Evolutionary conservation across 2,329 filamentous ascomycete species (phyloP).

Genomic region (Paraconiothyrium sp.): DNA sequence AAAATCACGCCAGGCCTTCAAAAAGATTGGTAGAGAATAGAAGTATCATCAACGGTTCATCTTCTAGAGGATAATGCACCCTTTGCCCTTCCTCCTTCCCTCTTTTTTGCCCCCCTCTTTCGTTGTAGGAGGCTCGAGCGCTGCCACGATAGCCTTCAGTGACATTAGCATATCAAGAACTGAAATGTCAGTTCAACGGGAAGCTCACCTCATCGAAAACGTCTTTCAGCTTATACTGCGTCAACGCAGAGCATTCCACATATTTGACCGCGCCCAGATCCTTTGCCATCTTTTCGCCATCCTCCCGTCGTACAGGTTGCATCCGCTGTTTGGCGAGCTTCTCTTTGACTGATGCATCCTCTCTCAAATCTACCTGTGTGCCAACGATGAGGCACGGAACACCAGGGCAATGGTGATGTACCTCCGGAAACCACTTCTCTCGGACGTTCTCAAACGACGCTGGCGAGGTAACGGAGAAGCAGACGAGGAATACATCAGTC

Average conservation of each 20-base stretch:
- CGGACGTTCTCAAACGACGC: constrained; percentile 99
- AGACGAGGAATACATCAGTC: constrained; percentile 98
- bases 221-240: constrained; percentile 98
- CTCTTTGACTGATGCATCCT: constrained; percentile 85
- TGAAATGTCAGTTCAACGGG: neutral
- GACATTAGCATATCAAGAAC: constrained; percentile 17
- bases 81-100: constrained; percentile 46
- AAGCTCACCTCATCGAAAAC: constrained; percentile 93
- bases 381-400: constrained; percentile 98
- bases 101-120: constrained; percentile 59
- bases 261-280: constrained; percentile 98
- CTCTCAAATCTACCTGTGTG: constrained; percentile 94
- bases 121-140: constrained; percentile 83
- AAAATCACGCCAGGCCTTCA: constrained; percentile 46
- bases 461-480: constrained; percentile 97
- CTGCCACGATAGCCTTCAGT: constrained; percentile 88
- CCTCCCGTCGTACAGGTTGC: constrained; percentile 88
- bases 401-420: constrained; percentile 97
- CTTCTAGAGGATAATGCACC: constrained; percentile 50
- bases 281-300: constrained; percentile 95
- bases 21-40: constrained; percentile 42
- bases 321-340: constrained; percentile 97
- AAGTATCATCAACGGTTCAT: constrained; percentile 22
- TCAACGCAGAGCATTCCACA: constrained; percentile 96
- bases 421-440: constrained; percentile 99